Evolutionary conservation across 2,329 filamentous ascomycete genomes (phyloP), one percentile per base, ranked within the genome.

Genomic region (Reticulascus tulasneorum): DNA sequence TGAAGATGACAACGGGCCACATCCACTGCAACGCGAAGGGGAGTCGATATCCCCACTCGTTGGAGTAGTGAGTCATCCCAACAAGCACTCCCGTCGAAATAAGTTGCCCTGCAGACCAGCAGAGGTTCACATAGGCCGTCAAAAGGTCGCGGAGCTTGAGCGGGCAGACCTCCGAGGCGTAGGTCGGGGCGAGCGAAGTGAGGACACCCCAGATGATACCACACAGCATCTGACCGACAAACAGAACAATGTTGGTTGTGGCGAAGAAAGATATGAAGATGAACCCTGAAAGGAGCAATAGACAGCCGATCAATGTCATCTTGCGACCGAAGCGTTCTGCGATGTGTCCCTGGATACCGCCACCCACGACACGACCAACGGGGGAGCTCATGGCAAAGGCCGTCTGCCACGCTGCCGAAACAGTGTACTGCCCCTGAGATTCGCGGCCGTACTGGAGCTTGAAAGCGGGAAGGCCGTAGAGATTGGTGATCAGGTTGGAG

Each of bases 391-490:
- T 54, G 46, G 60, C 62, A 29, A 78, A 58, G 3, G 59, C 65
- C 15, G 70, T 63, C 51, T 77, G 73, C 74, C 74, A 77, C 5
- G 60, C 48, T 3, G 69, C 63, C 4, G 63, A 63, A 45, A 78
- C 62, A 46, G 73, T 63, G 29, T 69, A 69, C 8, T 56, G 58
- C 15, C 55, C 53, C 21, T 66, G 47, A 0, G 52, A 42, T 24
- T 57, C 43, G 11, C 55, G 46, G 27, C 68, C 68, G 38, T 69
- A 73, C 46, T 55, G 66, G 38, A 47, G 47, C 8, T 51, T 55
- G 48, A 61, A 69, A 38, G 37, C 45, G 2, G 51, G 63, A 50
- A 68, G 69, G 6, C 57, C 68, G 43, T 61, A 69, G 50, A 72
- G 69, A 13, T 60, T 64, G n/a, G 57, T 44, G n/a, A 73, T 49